A percentile compares a stretch with the other conserved stretches of the same genome.
phyloP scores from a whole-genome alignment of 2,329 filamentous ascomycete species.

The Aphanocladium album region DNA sequence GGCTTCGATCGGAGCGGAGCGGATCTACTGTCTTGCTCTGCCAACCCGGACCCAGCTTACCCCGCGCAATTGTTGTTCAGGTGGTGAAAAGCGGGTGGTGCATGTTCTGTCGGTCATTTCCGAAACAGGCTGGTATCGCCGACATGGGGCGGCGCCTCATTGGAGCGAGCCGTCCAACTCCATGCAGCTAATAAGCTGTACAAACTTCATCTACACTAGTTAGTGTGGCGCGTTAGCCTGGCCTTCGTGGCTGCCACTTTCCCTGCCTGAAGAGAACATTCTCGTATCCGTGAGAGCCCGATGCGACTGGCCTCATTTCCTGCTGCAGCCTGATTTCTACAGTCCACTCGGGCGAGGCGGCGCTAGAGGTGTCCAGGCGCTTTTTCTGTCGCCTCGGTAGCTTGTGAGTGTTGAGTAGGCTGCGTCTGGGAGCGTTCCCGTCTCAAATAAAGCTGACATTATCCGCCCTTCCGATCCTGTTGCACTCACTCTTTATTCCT shows the following conservation, averaged over 20 bases:
- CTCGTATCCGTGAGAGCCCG: not conserved
- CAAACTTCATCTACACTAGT: no score
- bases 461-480: not conserved
- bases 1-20: not conserved
- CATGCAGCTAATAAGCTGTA: not conserved
- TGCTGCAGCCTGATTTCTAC: not conserved
- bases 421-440: no score
- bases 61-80: not conserved
- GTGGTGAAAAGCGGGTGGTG: not conserved
- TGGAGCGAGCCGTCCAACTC: not conserved
- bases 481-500: not conserved
- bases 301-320: not conserved
- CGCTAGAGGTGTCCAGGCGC: no score
- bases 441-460: not conserved
- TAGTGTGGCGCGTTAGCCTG: not conserved
- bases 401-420: no score
- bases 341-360: no score
- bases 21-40: not conserved
- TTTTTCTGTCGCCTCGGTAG: slow-evolving; percentile 4
- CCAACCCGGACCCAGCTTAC: slow-evolving; percentile 4
- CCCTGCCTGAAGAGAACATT: not conserved
- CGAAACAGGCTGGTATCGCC: slow-evolving; percentile 2
- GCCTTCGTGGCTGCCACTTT: not conserved
- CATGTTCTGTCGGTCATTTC: not conserved
- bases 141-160: not conserved